phyloP scores from a whole-genome alignment of 345 rosid genomes.

The Moricandia arvensis region DNA sequence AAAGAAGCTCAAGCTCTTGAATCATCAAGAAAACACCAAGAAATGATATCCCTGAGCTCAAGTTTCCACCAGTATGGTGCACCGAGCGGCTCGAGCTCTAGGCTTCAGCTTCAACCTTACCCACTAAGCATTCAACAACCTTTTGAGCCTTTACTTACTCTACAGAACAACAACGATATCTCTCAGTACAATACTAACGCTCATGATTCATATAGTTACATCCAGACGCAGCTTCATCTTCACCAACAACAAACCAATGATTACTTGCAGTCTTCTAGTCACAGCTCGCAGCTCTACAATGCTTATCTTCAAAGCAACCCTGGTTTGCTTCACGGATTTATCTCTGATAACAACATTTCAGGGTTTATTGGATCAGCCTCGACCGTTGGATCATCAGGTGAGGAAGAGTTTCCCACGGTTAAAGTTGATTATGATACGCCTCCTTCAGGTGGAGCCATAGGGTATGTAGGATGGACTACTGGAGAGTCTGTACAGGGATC shows the following conservation, averaged over 20 bases:
- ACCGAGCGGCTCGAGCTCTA: constrained; percentile 47
- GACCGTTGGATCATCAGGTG: constrained; percentile 46
- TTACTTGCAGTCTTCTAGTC: constrained; percentile 48
- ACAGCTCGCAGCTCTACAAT: constrained; percentile 60
- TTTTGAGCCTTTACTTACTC: constrained; percentile 56
- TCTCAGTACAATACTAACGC: constrained; percentile 58
- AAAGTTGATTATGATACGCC: constrained; percentile 94
- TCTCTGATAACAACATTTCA: constrained; percentile 45
- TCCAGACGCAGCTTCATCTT: constrained; percentile 79
- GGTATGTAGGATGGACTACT: constrained; percentile 67
- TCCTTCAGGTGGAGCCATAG: constrained; percentile 35
- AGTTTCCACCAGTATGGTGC: constrained; percentile 55
- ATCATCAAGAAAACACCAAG: constrained; percentile 74
- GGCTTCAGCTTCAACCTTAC: constrained; percentile 60
- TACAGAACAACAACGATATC: constrained; percentile 71
- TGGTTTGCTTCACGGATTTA: constrained; percentile 62
- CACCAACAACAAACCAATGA: constrained; percentile 49
- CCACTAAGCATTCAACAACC: constrained; percentile 65
- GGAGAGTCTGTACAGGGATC: constrained; percentile 75
- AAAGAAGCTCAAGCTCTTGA: constrained; percentile 99
- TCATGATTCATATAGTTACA: constrained; percentile 54
- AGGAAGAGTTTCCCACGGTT: constrained; percentile 55
- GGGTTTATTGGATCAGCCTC: constrained; percentile 57
- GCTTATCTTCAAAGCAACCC: constrained; percentile 71
- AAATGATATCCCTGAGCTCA: constrained; percentile 81